Percentiles rank a stretch among this genome's conserved stretches.
Evolutionary conservation across 768 basidiomycete species (phyloP).

Genomic region (Amanita polypyramis): DNA sequence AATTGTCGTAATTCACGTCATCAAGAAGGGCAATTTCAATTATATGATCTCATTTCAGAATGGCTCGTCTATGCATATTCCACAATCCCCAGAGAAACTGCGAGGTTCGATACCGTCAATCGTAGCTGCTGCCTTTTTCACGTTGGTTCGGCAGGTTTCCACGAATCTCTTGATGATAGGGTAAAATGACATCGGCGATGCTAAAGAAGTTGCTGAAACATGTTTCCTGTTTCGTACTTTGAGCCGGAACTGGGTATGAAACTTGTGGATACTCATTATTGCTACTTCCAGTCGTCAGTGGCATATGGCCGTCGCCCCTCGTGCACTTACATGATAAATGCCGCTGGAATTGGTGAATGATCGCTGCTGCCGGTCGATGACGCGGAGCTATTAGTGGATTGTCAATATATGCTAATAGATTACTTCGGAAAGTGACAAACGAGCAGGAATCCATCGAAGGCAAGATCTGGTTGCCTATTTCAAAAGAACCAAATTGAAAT

Average conservation of each 20-base stretch:
- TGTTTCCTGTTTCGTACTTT: background rate
- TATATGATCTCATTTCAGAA: no score
- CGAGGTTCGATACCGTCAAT: background rate
- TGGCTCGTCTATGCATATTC: no score
- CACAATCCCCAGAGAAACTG: background rate
- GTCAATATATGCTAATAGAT: background rate
- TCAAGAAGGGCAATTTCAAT: background rate
- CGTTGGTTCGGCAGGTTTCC: background rate
- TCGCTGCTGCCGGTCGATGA: background rate
- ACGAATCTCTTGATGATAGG: constrained; percentile 2
- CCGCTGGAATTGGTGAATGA: background rate
- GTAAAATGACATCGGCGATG: background rate
- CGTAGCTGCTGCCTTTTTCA: background rate
- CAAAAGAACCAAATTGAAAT: background rate
- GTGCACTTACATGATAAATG: background rate
- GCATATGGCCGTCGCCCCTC: background rate
- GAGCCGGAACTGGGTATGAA: background rate
- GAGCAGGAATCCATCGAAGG: background rate
- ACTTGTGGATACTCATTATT: background rate
- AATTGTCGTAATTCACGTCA: background rate
- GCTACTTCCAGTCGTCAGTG: background rate
- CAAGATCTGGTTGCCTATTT: background rate
- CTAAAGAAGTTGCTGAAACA: background rate
- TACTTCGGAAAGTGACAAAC: background rate
- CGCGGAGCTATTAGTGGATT: background rate